Evolutionary conservation across 2,329 filamentous ascomycete species (phyloP), one percentile per base, ranked within the genome.

Genomic region (Fusarium odoratissimum): DNA sequence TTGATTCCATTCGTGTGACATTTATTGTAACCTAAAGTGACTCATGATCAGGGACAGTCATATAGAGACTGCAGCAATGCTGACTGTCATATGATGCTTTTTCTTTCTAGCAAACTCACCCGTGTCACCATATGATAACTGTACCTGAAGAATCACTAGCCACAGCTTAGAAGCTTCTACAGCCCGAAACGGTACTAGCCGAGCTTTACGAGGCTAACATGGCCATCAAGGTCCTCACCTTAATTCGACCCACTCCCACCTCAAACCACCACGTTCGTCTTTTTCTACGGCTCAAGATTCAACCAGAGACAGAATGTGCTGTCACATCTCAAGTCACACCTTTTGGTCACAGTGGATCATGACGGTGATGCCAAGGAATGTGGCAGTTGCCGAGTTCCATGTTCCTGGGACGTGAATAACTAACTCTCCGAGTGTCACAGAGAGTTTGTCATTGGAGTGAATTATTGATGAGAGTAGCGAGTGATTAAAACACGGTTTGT

Each of bases 201-300:
- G 51, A 33, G 23, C 23, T 60, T 37, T 23, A 59, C 57, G 51
- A 51, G 49, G 62, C 72, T 64, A 73, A 64, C 28, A 62, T 64
- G 71, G 69, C 76, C 76, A 77, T 77, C 76, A 77, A 75, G 76
- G 76, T 77, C 58, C 76, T 77, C 76, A 77, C 76, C 73, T 77
- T 75, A 75, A 70, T 63, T 51, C 63, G 76, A 78, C 76, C 76
- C 76, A 78, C 75, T 67, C 60, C 56, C 48, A 61, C 58, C 51
- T 62, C 40, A 51, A 54, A 67, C 45, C 64, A 67, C 46, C 52
- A 54, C 28, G 28, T 42, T 58, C 35, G 44, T 37, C 28, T 25
- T 25, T 25, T 25, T 25, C 23, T 25, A 25, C 23, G 11, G 38
- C 60, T 49, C 25, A 19, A 30, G 16, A 33, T 25, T 46, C 25